These are phyloP conservation scores for Tolypocladium sp. DNA, from an alignment of 2,329 filamentous ascomycete species.

Conservation along the genomic window DNA sequence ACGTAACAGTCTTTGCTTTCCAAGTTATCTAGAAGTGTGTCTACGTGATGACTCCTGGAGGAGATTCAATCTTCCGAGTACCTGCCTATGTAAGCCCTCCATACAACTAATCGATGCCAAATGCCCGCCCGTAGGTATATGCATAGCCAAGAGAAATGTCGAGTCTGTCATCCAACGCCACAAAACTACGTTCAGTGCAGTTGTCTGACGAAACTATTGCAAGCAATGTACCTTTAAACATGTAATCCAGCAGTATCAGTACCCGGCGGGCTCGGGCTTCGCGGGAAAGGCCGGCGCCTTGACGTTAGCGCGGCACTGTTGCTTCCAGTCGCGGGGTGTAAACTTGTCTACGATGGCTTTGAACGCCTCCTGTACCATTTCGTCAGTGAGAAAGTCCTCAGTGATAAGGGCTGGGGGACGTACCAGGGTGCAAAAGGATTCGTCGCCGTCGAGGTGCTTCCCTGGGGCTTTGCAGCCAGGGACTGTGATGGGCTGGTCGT, in stretches of 20 bases:
- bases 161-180: background rate
- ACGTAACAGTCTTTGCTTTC: background rate
- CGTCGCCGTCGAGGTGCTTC: conserved; percentile 79
- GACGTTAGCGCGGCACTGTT: conserved; percentile 38
- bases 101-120: background rate
- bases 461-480: conserved; percentile 70
- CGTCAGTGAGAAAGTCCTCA: conserved; percentile 1
- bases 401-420: conserved; percentile 17
- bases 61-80: background rate
- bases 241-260: conserved; percentile 14
- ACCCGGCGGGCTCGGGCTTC: conserved; percentile 44
- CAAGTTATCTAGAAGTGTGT: background rate
- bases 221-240: background rate
- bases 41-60: background rate
- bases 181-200: background rate
- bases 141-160: background rate
- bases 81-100: background rate
- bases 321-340: conserved; percentile 70
- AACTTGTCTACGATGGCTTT: conserved; percentile 88
- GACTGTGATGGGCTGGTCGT: conserved; percentile 72
- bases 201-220: background rate
- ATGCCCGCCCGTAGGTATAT: background rate
- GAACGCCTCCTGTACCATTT: conserved; percentile 63
- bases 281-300: conserved; percentile 33
- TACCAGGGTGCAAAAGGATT: conserved; percentile 83